A percentile compares a stretch with the other conserved stretches of the same genome.
Evolutionary conservation across 371 early-diverging fungal species (phyloP).

Genomic region (Sporodiniella umbellata): DNA sequence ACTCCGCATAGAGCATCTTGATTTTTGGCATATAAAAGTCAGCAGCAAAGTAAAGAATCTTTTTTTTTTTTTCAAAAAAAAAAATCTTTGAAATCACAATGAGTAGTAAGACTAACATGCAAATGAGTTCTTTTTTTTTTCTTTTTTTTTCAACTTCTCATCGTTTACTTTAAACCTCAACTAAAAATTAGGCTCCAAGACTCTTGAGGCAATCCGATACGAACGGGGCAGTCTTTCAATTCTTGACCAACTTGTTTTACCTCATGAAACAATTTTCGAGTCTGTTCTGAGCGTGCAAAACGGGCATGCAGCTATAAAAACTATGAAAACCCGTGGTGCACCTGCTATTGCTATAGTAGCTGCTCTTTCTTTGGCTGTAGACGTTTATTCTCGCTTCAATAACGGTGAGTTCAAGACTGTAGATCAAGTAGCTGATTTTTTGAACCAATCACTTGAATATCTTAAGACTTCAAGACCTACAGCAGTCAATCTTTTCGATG

Average conservation of each 20-base stretch:
- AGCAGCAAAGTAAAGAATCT: too few species aligned
- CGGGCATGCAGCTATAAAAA: conserved; percentile 87
- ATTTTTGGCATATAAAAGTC: too few species aligned
- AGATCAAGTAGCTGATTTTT: conserved; percentile 47
- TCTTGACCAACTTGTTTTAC: conserved; percentile 90
- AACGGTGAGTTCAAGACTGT: conserved; percentile 38
- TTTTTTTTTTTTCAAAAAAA: too few species aligned
- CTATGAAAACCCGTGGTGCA: conserved; percentile 92
- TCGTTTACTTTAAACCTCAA: too few species aligned
- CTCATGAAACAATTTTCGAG: conserved; percentile 83
- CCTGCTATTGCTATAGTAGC: conserved; percentile 99
- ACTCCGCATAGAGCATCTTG: too few species aligned
- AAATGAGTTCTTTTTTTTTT: too few species aligned
- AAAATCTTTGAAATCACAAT: too few species aligned
- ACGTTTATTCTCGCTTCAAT: conserved; percentile 49
- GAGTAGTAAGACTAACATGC: too few species aligned
- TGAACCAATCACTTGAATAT: conserved; percentile 68
- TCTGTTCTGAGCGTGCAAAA: conserved; percentile 60
- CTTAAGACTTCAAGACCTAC: conserved; percentile 92
- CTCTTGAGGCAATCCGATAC: conserved; percentile 81
- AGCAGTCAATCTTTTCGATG: conserved; percentile 95
- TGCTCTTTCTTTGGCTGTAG: conserved; percentile 86
- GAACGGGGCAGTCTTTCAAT: conserved; percentile 65
- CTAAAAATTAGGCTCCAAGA: conserved; percentile 26
- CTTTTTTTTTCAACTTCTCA: too few species aligned